Conservation (phyloP, 129 eudicot genomes). For the Chrysanthemum seticuspe region DNA sequence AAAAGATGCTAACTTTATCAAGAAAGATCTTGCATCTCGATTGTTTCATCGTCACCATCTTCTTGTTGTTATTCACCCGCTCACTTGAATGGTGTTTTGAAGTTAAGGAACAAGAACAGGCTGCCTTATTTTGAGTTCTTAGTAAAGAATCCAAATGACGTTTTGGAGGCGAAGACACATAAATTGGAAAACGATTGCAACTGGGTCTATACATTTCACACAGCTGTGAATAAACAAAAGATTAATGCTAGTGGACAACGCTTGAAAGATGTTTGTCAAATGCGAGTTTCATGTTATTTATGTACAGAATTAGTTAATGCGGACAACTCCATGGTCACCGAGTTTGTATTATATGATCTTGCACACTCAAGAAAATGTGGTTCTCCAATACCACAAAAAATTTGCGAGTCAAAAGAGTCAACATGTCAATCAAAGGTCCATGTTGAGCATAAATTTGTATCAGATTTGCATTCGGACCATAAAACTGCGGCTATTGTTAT, state of each 20-base stretch:
- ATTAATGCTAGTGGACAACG: constrained; percentile 45
- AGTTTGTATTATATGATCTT: constrained; percentile 72
- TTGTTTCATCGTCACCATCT: constrained; percentile 3
- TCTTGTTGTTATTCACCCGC: constrained; percentile 47
- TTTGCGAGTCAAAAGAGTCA: constrained; percentile 26
- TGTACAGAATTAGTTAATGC: constrained; percentile 62
- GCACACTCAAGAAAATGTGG: constrained; percentile 44
- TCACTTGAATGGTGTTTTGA: constrained; percentile 65
- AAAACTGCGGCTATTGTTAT: constrained; percentile 80
- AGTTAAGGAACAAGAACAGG: constrained; percentile 52
- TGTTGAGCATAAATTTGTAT: constrained; percentile 26
- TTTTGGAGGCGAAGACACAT: constrained; percentile 63
- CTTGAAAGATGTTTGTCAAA: constrained; percentile 65
- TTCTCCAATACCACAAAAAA: constrained; percentile 9
- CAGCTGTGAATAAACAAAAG: constrained; percentile 48
- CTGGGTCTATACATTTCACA: constrained; percentile 83
- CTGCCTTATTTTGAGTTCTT: constrained; percentile 67
- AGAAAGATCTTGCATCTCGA: constrained; percentile 34
- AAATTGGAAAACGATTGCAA: constrained; percentile 51
- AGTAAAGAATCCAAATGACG: constrained; percentile 53
- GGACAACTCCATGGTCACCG: constrained; percentile 65
- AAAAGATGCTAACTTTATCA: constrained; percentile 22
- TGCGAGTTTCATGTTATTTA: constrained; percentile 74
- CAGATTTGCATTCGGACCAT: constrained; percentile 57
- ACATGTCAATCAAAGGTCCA: constrained; percentile 29